phyloP scores from a whole-genome alignment of 2,329 filamentous ascomycete genomes.

The Penicillium capsulatum region DNA sequence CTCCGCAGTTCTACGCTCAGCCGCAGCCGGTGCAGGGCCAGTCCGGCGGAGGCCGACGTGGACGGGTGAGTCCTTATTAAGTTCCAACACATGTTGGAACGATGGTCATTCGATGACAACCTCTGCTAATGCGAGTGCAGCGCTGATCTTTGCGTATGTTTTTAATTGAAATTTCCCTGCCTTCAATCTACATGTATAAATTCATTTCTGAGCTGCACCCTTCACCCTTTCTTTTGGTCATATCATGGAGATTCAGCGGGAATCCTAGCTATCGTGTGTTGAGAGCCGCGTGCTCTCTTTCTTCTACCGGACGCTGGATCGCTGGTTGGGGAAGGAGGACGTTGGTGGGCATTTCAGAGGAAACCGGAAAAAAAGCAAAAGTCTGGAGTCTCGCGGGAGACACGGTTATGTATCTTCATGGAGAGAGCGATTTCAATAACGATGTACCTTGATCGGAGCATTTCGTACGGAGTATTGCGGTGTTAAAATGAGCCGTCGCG shows the following conservation, averaged over 20 bases:
- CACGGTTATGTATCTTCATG: constrained; percentile 13
- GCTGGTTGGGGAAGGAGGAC: constrained; percentile 26
- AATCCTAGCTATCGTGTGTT: constrained; percentile 33
- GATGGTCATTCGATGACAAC: too few relatives aligned
- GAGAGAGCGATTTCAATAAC: constrained; percentile 12
- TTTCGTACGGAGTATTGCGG: too few relatives aligned
- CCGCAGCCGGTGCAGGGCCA: constrained; percentile 44
- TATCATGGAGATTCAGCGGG: constrained; percentile 30
- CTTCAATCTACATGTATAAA: constrained; percentile 37
- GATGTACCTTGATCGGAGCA: constrained; percentile 13
- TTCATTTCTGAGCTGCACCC: constrained; percentile 19
- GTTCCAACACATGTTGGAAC: too few relatives aligned
- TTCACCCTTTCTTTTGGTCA: constrained; percentile 25
- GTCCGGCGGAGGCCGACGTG: constrained; percentile 49
- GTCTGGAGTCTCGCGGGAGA: constrained; percentile 6
- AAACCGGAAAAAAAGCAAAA: constrained; percentile 7
- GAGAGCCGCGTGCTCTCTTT: constrained; percentile 13
- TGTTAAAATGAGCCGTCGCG: too few relatives aligned
- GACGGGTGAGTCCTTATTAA: constrained; percentile 46
- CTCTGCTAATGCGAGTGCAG: constrained; percentile 15
- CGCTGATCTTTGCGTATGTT: constrained; percentile 32
- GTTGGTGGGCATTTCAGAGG: constrained; percentile 5
- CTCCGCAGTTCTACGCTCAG: constrained; percentile 48
- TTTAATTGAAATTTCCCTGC: constrained; percentile 30
- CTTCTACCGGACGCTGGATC: constrained; percentile 40